phyloP scores from a whole-genome alignment of 2,329 filamentous ascomycete species.

The Ophiognomonia clavigignenti-juglandacearum region DNA sequence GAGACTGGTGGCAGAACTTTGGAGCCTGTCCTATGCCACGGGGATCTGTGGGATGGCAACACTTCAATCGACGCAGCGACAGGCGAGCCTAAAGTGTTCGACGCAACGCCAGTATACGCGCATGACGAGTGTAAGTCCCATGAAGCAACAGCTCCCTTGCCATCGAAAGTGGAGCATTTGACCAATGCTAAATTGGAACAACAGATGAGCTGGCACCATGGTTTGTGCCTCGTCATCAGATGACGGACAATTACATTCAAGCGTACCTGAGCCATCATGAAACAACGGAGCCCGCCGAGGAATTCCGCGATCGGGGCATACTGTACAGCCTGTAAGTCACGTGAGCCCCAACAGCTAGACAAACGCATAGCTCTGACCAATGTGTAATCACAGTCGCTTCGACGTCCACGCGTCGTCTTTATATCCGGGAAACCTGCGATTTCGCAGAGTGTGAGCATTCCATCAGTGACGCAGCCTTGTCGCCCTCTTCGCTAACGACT shows the following conservation, averaged over 20 bases:
- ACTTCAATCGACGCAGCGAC: conserved; percentile 25
- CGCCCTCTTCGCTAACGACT: not conserved
- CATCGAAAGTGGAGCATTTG: not conserved
- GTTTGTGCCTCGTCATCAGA: conserved; percentile 22
- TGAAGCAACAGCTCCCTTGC: not conserved
- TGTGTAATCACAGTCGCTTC: not conserved
- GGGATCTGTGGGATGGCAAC: conserved; percentile 36
- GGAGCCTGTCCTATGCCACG: conserved; percentile 36
- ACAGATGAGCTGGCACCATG: conserved; percentile 25
- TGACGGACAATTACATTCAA: conserved; percentile 18
- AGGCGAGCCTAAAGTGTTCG: conserved; percentile 28
- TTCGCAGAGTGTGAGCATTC: conserved; percentile 16
- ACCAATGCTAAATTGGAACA: not conserved
- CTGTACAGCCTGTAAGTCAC: conserved; percentile 24
- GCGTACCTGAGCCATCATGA: conserved; percentile 22
- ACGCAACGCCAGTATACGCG: conserved; percentile 30
- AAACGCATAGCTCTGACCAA: not conserved
- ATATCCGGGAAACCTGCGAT: conserved; percentile 19
- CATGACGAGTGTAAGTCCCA: conserved; percentile 33
- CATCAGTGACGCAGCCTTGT: not conserved
- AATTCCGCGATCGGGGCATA: conserved; percentile 23
- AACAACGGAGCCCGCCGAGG: conserved; percentile 22
- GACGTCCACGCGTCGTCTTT: conserved; percentile 21
- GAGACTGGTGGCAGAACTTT: conserved; percentile 31
- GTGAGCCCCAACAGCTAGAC: not conserved